A percentile compares a stretch with the other conserved stretches of the same genome.
phyloP scores from a whole-genome alignment of 441 rosid species.

The Brassica hybrid region DNA sequence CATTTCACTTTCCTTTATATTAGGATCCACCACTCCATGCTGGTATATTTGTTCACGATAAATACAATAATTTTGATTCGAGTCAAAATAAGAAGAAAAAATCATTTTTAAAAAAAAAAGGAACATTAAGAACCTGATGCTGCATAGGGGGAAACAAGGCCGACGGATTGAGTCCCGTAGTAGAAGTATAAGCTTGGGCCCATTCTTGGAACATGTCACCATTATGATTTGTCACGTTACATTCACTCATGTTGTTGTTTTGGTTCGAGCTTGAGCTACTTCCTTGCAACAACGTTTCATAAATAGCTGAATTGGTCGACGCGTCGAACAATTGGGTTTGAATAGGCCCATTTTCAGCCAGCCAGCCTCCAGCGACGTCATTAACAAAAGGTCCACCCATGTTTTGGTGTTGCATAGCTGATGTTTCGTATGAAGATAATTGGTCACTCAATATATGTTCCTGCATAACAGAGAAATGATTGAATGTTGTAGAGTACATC shows the following conservation, averaged over 20 bases:
- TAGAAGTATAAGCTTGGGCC: constrained; percentile 25
- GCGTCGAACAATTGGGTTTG: constrained; percentile 51
- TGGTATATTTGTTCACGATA: background rate
- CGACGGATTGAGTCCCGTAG: constrained; percentile 15
- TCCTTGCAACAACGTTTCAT: constrained; percentile 35
- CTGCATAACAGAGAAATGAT: constrained; percentile 28
- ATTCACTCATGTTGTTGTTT: constrained; percentile 32
- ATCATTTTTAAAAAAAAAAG: background rate
- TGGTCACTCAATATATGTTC: constrained; percentile 53
- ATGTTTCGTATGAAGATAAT: constrained; percentile 51
- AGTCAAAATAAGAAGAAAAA: background rate
- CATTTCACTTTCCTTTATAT: constrained; percentile 22
- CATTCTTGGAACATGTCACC: constrained; percentile 27
- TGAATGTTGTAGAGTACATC: background rate
- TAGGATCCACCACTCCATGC: constrained; percentile 26
- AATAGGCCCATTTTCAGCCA: constrained; percentile 49
- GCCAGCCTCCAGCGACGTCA: constrained; percentile 55
- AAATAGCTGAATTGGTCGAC: constrained; percentile 41
- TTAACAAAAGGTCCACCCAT: constrained; percentile 50
- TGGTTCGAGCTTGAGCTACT: constrained; percentile 34
- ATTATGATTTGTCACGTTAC: constrained; percentile 25
- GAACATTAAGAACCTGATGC: constrained; percentile 13
- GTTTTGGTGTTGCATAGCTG: constrained; percentile 51
- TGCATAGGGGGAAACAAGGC: constrained; percentile 20
- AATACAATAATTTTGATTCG: background rate